Percentiles rank a stretch among this genome's conserved stretches.
Evolutionary conservation across 768 basidiomycete genomes (phyloP).

Genomic region (Lyophyllum decastes): DNA sequence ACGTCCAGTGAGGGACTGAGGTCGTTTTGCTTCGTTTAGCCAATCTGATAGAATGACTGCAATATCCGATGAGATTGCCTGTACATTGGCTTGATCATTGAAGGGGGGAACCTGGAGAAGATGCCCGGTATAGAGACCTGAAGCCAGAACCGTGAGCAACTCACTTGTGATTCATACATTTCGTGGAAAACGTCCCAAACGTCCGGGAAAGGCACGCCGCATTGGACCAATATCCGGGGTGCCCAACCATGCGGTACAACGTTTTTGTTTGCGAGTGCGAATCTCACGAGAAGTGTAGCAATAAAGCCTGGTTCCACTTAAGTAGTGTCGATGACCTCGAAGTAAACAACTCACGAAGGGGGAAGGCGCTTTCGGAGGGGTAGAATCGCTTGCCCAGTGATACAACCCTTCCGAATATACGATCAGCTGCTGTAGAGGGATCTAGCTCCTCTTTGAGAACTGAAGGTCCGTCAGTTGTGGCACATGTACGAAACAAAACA

Average conservation of each 20-base stretch:
- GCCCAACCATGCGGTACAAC: constrained; percentile 80
- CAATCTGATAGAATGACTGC: constrained; percentile 80
- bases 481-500: background rate
- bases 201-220: constrained; percentile 77
- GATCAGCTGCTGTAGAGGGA: constrained; percentile 54
- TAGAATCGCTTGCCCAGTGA: constrained; percentile 85
- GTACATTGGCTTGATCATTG: constrained; percentile 77
- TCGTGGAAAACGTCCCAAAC: constrained; percentile 86
- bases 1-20: constrained; percentile 61
- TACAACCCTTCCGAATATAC: constrained; percentile 62
- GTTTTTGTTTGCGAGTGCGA: constrained; percentile 61
- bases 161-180: constrained; percentile 87
- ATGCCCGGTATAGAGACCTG: background rate
- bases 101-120: constrained; percentile 72
- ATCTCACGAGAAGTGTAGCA: constrained; percentile 72
- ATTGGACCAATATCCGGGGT: constrained; percentile 75
- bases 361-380: constrained; percentile 90
- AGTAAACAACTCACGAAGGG: constrained; percentile 62
- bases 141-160: constrained; percentile 16
- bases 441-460: constrained; percentile 61
- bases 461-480: constrained; percentile 22
- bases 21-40: constrained; percentile 74
- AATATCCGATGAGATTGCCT: constrained; percentile 80
- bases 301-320: constrained; percentile 61
- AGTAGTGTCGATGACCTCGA: background rate